Percentiles rank a stretch among this genome's conserved stretches.
phyloP scores from a whole-genome alignment of 2,329 filamentous ascomycete species.

The Dactylella cylindrospora region DNA sequence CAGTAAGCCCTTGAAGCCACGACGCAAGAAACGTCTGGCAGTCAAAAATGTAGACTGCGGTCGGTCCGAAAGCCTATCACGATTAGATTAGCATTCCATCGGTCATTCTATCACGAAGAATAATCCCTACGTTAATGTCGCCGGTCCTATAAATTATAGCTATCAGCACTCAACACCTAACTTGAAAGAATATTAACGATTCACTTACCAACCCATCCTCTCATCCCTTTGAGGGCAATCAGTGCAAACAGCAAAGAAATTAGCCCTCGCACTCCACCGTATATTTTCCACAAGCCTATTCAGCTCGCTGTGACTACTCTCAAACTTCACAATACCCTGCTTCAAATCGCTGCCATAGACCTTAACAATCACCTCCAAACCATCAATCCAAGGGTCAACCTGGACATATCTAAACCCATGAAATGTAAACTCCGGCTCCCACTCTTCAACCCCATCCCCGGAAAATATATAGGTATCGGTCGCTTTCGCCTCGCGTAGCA shows the following conservation, averaged over 20 bases:
- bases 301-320: conserved; percentile 58
- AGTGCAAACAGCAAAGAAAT: conserved; percentile 62
- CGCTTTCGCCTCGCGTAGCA: conserved; percentile 31
- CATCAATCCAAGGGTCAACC: conserved; percentile 54
- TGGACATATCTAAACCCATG: conserved; percentile 60
- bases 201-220: conserved; percentile 60
- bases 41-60: conserved; percentile 60
- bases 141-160: conserved; percentile 17
- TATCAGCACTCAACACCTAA: neutral
- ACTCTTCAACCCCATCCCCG: conserved; percentile 47
- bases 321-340: conserved; percentile 57
- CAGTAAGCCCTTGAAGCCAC: conserved; percentile 58
- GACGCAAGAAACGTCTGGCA: conserved; percentile 57
- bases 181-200: conserved; percentile 45
- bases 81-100: neutral
- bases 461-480: conserved; percentile 34
- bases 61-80: conserved; percentile 57
- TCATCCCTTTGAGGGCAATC: conserved; percentile 63
- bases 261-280: conserved; percentile 62
- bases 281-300: conserved; percentile 62
- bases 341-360: conserved; percentile 59
- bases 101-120: neutral
- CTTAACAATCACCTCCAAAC: conserved; percentile 50
- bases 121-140: conserved; percentile 22
- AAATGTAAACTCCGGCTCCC: conserved; percentile 59